These are phyloP conservation scores for Aspergillus japonicus DNA, from an alignment of 2,329 filamentous ascomycete species.

Conservation along the genomic window DNA sequence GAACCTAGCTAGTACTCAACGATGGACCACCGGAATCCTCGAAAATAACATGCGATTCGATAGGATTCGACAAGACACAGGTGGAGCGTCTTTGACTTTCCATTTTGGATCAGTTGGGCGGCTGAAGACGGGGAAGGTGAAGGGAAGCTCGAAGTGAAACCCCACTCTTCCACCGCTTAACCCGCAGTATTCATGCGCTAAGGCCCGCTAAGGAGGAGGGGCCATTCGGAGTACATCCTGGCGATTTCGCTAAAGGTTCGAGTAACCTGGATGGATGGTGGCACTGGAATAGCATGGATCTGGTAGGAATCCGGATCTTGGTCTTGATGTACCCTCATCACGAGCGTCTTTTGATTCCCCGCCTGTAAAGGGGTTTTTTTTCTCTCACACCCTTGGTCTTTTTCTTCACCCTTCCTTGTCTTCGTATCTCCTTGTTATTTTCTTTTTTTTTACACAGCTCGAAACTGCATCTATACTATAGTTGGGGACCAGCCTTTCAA, in stretches of 20 bases:
- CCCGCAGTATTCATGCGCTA: slow-evolving; percentile 4
- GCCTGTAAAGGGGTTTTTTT: not conserved
- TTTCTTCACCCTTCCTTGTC: not conserved
- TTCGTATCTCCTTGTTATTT: not conserved
- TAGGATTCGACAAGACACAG: not conserved
- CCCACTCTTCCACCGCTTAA: not conserved
- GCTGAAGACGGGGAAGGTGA: slow-evolving; percentile 1
- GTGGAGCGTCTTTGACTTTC: not conserved
- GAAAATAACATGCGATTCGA: not conserved
- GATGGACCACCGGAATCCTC: not conserved
- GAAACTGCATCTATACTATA: too few species aligned
- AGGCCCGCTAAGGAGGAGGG: slow-evolving; percentile 1
- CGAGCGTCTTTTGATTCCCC: not conserved
- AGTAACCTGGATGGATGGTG: not conserved
- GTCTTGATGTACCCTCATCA: not conserved
- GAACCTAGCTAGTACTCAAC: not conserved
- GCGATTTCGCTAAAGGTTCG: not conserved
- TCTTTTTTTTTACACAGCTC: not conserved
- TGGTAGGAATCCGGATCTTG: not conserved
- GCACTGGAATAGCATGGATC: slow-evolving; percentile 4
- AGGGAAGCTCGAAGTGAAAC: not conserved
- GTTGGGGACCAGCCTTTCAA: not conserved
- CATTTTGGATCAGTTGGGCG: not conserved
- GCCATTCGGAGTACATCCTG: slow-evolving; percentile 5
- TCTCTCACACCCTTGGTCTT: not conserved